Conservation (phyloP, 768 basidiomycete genomes). For the Rhizopogon rudus region DNA sequence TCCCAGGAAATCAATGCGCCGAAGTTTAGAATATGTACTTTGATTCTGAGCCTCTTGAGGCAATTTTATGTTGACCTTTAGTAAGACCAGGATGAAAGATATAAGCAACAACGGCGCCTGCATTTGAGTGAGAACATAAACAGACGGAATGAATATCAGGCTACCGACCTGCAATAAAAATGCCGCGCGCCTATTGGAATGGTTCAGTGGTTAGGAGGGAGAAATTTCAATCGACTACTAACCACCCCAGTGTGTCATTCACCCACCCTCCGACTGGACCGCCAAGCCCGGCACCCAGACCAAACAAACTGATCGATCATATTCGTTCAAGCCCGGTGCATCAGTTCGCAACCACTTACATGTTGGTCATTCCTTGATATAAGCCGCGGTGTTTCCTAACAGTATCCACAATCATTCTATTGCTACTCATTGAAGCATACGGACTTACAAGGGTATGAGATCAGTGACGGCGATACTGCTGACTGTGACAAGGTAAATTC, state of each 20-base stretch:
- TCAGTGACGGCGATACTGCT: constrained; percentile 83
- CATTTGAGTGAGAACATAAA: constrained; percentile 4
- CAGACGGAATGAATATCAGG: constrained; percentile 1
- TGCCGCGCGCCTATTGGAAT: constrained; percentile 63
- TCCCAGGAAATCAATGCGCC: constrained; percentile 82
- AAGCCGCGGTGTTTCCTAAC: constrained; percentile 77
- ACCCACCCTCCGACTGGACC: constrained; percentile 83
- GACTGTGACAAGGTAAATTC: constrained; percentile 41
- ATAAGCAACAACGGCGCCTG: constrained; percentile 76
- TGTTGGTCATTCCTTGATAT: constrained; percentile 88
- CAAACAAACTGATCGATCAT: constrained; percentile 56
- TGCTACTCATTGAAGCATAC: neutral
- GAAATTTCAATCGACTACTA: constrained; percentile 21
- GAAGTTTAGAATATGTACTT: constrained; percentile 55
- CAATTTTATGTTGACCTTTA: constrained; percentile 75
- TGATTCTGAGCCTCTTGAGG: constrained; percentile 63
- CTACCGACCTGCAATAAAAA: constrained; percentile 76
- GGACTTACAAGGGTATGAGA: constrained; percentile 76
- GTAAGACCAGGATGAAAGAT: constrained; percentile 63
- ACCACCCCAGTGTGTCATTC: constrained; percentile 85
- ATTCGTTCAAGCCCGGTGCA: constrained; percentile 7
- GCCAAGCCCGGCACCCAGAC: constrained; percentile 76
- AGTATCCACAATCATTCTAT: neutral
- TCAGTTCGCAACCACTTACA: constrained; percentile 42
- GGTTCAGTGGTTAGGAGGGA: constrained; percentile 2